Evolutionary conservation across 176 grass and related monocot genomes (phyloP), one percentile per base, ranked within the genome.

Genomic region (Hyparrhenia diplandra): DNA sequence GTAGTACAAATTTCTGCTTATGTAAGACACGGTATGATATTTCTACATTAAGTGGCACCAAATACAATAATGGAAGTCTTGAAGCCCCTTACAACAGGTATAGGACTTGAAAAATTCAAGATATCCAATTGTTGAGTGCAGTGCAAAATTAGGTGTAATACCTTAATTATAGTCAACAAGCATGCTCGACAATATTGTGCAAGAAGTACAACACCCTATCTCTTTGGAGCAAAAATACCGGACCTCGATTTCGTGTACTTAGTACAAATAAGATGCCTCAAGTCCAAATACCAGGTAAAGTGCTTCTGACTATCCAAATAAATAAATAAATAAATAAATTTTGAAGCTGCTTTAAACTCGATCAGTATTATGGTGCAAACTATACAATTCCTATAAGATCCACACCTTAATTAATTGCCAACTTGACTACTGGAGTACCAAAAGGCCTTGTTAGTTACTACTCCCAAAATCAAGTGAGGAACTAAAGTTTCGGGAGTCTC

Each of bases 261-360:
- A 47, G 73, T 17, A 77, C 12, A 21, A 83, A 76, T 17, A 73
- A 85, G 84, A 73, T 13, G n/a, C 28, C 76, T 32, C 43, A 46
- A 46, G 43, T 46, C 43, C 61, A 80, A 58, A 31, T 16, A 57
- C 29, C 12, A 34, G 59, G 20, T 24, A 25, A 17, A 4, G 34
- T 87, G 51, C 71, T 80, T 70, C 18, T 76, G 60, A 30, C 18
- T 67, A 4, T 17, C 6, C 43, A 14, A 14, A 46, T 12, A 34
- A 42, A 34, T 3, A 3, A 25, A n/a, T n/a, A n/a, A n/a, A 51
- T 4, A 1, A 13, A 13, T 47, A 17, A 62, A 76, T n/a, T n/a
- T n/a, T n/a, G n/a, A n/a, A n/a, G n/a, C n/a, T n/a, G 64, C 72
- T 80, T 71, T 14, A 87, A 69, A 49, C 16, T 76, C 27, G 31